Percentiles rank a stretch among this genome's conserved stretches.
These are phyloP conservation scores for Zygoascus biomembranicola DNA, from an alignment of 805 yeast species.

Conservation along the genomic window DNA sequence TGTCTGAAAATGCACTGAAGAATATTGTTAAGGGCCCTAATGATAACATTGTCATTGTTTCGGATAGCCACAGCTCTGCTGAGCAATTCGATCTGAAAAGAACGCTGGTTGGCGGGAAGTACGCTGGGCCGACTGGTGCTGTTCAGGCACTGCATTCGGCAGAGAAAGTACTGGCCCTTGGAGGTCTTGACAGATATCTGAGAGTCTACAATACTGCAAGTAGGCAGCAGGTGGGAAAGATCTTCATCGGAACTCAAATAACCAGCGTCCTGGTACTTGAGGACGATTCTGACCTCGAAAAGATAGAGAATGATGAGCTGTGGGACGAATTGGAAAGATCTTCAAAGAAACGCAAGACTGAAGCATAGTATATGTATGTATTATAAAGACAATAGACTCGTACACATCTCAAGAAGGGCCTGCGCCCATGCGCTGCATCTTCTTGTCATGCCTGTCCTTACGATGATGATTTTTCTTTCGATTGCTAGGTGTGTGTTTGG, in stretches of 20 bases:
- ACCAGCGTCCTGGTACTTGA: conserved; percentile 41
- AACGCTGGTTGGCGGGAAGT: conserved; percentile 42
- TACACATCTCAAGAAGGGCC: not conserved
- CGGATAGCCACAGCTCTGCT: conserved; percentile 64
- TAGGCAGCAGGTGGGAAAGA: conserved; percentile 58
- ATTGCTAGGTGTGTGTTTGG: not conserved
- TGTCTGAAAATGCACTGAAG: conserved; percentile 47
- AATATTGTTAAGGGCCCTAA: conserved; percentile 31
- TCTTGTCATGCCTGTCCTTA: conserved; percentile 15
- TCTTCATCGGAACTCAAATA: conserved; percentile 68
- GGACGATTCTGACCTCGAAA: conserved; percentile 22
- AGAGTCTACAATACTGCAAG: conserved; percentile 61
- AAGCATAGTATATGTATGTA: conserved; percentile 1
- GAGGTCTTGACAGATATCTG: conserved; percentile 82
- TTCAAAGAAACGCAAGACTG: conserved; percentile 7
- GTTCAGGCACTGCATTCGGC: conserved; percentile 36
- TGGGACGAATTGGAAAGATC: conserved; percentile 29
- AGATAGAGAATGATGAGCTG: conserved; percentile 30
- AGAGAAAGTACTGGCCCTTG: conserved; percentile 47
- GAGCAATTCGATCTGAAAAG: conserved; percentile 41
- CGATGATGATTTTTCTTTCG: conserved; percentile 4
- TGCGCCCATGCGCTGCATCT: conserved; percentile 6
- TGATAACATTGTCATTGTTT: conserved; percentile 39
- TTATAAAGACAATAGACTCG: not conserved
- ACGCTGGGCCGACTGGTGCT: conserved; percentile 70